These are phyloP conservation scores for Trichoderma cornu-damae DNA, from an alignment of 2,329 filamentous ascomycete genomes.

Conservation along the genomic window DNA sequence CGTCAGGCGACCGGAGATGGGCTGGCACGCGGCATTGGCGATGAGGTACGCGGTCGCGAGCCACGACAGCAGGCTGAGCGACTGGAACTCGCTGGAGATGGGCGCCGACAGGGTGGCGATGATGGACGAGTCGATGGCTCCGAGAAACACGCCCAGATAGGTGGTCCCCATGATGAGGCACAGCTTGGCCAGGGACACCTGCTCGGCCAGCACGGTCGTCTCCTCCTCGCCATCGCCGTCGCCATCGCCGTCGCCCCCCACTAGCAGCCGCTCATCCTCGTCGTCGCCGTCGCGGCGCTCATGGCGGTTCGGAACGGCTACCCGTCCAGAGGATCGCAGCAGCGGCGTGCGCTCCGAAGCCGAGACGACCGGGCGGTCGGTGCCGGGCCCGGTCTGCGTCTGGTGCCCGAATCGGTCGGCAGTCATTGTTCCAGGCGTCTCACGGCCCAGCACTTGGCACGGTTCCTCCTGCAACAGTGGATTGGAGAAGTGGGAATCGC, in stretches of 20 bases:
- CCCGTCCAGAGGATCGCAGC: slow-evolving; percentile 21
- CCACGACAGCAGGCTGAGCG: slow-evolving; percentile 78
- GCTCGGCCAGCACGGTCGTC: slow-evolving; percentile 43
- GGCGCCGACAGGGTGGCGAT: slow-evolving; percentile 80
- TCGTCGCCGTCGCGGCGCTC: background rate
- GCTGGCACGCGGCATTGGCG: slow-evolving; percentile 80
- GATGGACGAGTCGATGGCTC: slow-evolving; percentile 69
- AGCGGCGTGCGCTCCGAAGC: slow-evolving; percentile 27
- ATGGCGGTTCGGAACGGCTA: slow-evolving; percentile 11
- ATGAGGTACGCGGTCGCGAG: slow-evolving; percentile 84
- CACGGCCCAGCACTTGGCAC: background rate
- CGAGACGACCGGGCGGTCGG: background rate
- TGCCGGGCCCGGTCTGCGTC: background rate
- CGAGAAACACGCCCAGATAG: slow-evolving; percentile 59
- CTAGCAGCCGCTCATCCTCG: background rate
- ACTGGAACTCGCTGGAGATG: slow-evolving; percentile 78
- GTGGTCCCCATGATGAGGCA: slow-evolving; percentile 51
- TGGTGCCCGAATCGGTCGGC: background rate
- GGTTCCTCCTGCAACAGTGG: background rate
- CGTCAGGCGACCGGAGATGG: slow-evolving; percentile 76
- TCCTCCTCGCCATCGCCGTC: slow-evolving; percentile 36
- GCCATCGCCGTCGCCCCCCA: background rate
- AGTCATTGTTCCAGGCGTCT: slow-evolving; percentile 7
- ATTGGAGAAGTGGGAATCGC: background rate
- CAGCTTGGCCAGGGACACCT: slow-evolving; percentile 45